phyloP scores from a whole-genome alignment of 306 rosid genomes.

The Malus orientalis region DNA sequence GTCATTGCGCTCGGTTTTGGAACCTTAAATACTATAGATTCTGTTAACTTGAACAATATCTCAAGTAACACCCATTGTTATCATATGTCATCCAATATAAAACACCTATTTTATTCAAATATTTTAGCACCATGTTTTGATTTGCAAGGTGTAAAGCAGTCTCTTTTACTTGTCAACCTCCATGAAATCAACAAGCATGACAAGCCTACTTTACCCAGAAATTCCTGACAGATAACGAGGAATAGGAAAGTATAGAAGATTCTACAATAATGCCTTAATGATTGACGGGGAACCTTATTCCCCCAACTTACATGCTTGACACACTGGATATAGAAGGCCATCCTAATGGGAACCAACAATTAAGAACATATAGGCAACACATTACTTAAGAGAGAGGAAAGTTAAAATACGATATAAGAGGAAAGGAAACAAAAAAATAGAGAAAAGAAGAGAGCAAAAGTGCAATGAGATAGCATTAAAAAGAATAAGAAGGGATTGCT shows the following conservation, averaged over 20 bases:
- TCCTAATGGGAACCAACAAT: not conserved
- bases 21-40: not conserved
- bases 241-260: not conserved
- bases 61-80: not conserved
- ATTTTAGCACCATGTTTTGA: not conserved
- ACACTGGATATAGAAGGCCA: not conserved
- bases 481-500: slow-evolving; percentile 15
- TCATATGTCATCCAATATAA: not conserved
- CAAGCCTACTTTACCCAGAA: not conserved
- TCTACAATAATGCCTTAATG: not conserved
- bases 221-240: not conserved
- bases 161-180: not conserved
- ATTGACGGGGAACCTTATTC: not conserved
- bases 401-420: not conserved
- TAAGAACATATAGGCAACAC: not conserved
- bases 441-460: not conserved
- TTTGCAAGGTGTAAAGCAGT: not conserved
- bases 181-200: not conserved
- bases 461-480: slow-evolving; percentile 18
- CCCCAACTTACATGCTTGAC: not conserved
- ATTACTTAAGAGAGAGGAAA: slow-evolving; percentile 7
- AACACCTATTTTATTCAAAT: not conserved
- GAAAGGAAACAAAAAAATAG: not conserved
- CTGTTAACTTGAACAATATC: not conserved
- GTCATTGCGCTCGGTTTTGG: no score